Evolutionary conservation across 805 yeast genomes (phyloP), one percentile per base, ranked within the genome.

Genomic region (Monosporozyma unispora): DNA sequence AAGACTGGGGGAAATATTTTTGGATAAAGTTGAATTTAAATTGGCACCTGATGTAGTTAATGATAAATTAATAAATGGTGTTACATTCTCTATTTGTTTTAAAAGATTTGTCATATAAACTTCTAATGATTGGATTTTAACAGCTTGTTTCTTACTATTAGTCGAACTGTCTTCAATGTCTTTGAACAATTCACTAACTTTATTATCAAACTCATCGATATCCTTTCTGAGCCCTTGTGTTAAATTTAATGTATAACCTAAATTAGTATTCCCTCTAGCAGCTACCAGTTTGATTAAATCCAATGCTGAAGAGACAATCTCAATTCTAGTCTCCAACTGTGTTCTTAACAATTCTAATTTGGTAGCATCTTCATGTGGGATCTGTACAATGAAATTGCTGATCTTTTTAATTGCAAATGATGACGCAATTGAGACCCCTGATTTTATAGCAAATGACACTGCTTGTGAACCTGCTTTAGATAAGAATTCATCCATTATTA

Each of bases 361-460:
- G 5, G 57, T 57, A 52, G 76, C 71, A 49, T 82, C 84, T 25
- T 68, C 75, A 0, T 88, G 86, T 3, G 66, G 66, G 19, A 64
- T 54, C 37, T 64, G 59, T 4, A 50, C 50, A 41, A 84, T 67
- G 50, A 82, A 73, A 46, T 64, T 74, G 9, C 78, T 63, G n/a
- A 84, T 77, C 0, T 84, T 79, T 50, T 77, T 79, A 40, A 84
- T 72, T 21, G 90, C 89, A 66, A 79, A 85, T 0, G 84, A 79
- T 0, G 89, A 79, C 0, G 90, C 93, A 19, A 85, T 56, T 2
- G 88, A 80, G 29, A 85, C 77, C 0, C 93, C 88, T 1, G 90
- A 84, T 50, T 84, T 71, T 25, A 85, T 79, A 9, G 90, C 95
- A 66, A 85, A 82, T 2, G 87, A 76, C n/a, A 85, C 85, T 1